Base-by-base conservation (phyloP, 208 protist species). In the Acanthamoeba triangularis region DNA sequence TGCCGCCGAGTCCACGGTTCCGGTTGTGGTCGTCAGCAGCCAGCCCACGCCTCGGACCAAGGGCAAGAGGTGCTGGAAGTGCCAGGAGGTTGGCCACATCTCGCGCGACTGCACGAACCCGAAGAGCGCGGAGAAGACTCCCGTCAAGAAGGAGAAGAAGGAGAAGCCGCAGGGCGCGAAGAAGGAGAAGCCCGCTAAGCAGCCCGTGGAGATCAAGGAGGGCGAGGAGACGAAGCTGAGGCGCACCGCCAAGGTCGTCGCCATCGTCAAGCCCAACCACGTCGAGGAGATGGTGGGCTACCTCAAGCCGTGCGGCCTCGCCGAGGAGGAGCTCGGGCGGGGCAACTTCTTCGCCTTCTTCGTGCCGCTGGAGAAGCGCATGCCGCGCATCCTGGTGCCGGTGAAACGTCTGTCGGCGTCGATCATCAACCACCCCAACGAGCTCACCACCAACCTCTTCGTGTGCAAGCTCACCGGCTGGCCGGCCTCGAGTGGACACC, bases 191-290 rank as follows among this genome's bases (percentile, higher is more conserved):
- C 67, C 33, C 14, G 16, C 25, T 88, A 44, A 90, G 61, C 20
- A 54, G 49, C n/a, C 61, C 8, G 13, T 59, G 61, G 59, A 72
- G 92, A 30, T 47, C 23, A 14, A 72, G 65, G 84, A 94, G 33
- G 78, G 82, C 28, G 80, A 37, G 33, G 61, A 95, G 16, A n/a
- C 33, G 5, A 95, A 93, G 52, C 41, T 76, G 65, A 84, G 87
- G 35, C 49, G 94, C 20, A 67, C 95, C 0, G 93, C 72, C 63
- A 96, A 94, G 56, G 84, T 96, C 11, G 95, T 97, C 28, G 93
- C 90, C 59, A 90, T 97, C 65, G 23, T 87, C 30, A 93, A 96
- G 47, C 10, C 16, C 37, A 96, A 93, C 56, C 96, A 97, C 74
- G 20, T 47, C 18, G 92, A 92, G 59, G 88, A 87, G 28, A 95